Evolutionary conservation across 179 eudicot genomes (phyloP), one percentile per base, ranked within the genome.

Genomic region (Carnegiea gigantea): DNA sequence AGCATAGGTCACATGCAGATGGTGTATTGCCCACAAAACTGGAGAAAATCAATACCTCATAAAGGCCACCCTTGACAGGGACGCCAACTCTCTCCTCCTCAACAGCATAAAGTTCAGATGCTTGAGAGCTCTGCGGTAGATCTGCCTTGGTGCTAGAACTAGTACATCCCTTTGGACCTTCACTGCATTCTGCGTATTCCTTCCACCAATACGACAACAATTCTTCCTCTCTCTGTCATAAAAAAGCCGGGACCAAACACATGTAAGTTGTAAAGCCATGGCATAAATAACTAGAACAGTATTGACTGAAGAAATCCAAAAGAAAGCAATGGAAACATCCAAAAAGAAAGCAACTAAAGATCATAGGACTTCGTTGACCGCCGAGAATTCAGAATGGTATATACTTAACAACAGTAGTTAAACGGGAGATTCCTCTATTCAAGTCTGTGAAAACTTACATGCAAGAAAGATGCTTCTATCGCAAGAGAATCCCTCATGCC

Each of bases 81-180:
- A 96, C 99, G 68, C 99, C 99, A 78, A 96, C 99, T 88, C 99
- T 92, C 86, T 96, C 99, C 86, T 94, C 95, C 79, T 92, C 99
- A 76, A 82, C 78, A 81, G 79, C 76, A 82, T 82, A 84, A 53
- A 86, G 86, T 82, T 86, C 82, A 68, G 84, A 54, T 67, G 72
- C 12, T 73, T 76, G 72, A 77, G 77, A 71, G 72, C 60, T 77
- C 36, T 73, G 76, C 38, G 72, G 85, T 40, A 75, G 79, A 72
- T 83, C 89, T 77, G 77, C 44, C 71, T 82, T 87, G 67, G 87
- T 65, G 77, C 59, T 81, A 5, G 84, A 78, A 81, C 84, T 83
- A 73, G 86, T 84, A 38, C 77, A 83, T 86, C 84, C 96, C 70
- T 62, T 88, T 40, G 99, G 99, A 82, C 99, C 99, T 84, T 89